A percentile compares a stretch with the other conserved stretches of the same genome.
Conservation (phyloP, 1,139 yeast species). For the Dujonia santamariae region DNA sequence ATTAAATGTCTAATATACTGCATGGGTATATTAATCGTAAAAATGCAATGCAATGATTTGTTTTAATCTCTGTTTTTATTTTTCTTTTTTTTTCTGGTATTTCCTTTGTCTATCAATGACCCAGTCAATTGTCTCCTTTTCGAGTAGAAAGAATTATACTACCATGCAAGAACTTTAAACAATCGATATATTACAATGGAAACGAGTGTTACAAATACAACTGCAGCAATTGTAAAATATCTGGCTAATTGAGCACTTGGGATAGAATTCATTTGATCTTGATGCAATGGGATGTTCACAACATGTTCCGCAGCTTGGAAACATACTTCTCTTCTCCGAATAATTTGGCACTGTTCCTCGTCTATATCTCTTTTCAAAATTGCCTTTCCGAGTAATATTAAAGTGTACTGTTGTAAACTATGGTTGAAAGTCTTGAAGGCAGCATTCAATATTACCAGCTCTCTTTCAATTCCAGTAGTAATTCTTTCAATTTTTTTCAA, state of each 20-base stretch:
- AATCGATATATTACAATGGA: conserved; percentile 24
- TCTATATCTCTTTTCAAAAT: conserved; percentile 36
- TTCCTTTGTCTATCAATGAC: too few species aligned
- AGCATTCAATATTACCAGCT: conserved; percentile 25
- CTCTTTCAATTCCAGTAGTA: conserved; percentile 37
- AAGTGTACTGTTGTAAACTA: conserved; percentile 36
- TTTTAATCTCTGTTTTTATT: too few species aligned
- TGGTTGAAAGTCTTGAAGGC: conserved; percentile 34
- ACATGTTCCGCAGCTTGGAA: conserved; percentile 44
- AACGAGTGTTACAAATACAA: conserved; percentile 13
- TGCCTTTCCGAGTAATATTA: conserved; percentile 39
- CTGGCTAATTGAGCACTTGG: conserved; percentile 19
- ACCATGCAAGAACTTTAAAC: conserved; percentile 14
- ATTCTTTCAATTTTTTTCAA: conserved; percentile 35
- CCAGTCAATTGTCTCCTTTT: too few species aligned
- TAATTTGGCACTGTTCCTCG: conserved; percentile 30
- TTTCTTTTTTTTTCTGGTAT: too few species aligned
- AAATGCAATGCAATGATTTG: too few species aligned
- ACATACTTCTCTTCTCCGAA: conserved; percentile 39
- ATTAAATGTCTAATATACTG: too few species aligned
- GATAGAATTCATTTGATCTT: conserved; percentile 21
- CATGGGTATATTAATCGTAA: too few species aligned
- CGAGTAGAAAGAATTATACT: too few species aligned
- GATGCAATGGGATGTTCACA: conserved; percentile 41
- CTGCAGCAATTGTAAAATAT: conserved; percentile 17